Evolutionary conservation across 2,329 filamentous ascomycete species (phyloP).

Genomic region (Fusarium illudens): DNA sequence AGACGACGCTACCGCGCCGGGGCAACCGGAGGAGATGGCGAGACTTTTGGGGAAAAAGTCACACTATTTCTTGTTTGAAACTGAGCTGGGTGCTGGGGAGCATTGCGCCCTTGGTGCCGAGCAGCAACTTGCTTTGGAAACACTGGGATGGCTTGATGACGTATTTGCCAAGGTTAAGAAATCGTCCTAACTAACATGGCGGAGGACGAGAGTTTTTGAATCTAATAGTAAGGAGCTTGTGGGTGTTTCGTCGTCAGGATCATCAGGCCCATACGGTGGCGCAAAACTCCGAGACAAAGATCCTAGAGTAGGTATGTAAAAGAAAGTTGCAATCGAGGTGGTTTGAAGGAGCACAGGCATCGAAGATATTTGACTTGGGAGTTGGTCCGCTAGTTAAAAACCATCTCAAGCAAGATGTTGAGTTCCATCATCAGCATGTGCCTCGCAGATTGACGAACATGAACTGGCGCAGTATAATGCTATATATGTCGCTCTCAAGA

Average conservation of each 20-base stretch:
- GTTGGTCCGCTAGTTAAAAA: no score
- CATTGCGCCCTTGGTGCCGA: constrained; percentile 20
- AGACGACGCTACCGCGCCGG: constrained; percentile 9
- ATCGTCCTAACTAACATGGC: not conserved
- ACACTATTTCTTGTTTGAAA: constrained; percentile 13
- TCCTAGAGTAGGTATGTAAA: no score
- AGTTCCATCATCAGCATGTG: not conserved
- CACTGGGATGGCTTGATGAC: constrained; percentile 9
- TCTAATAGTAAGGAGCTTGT: not conserved
- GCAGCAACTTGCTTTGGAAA: constrained; percentile 7
- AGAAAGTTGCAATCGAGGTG: no score
- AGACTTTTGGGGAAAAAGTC: constrained; percentile 5
- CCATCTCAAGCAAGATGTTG: no score
- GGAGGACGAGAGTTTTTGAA: no score
- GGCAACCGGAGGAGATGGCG: constrained; percentile 17
- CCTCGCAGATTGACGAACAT: no score
- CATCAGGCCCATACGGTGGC: not conserved
- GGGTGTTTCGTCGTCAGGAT: not conserved
- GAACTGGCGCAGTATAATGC: no score
- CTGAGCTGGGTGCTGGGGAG: constrained; percentile 18
- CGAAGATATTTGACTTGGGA: no score
- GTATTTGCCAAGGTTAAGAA: constrained; percentile 4
- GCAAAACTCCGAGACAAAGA: no score
- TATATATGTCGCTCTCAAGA: no score
- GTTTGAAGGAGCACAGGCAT: no score